Evolutionary conservation across 306 rosid species (phyloP).

Genomic region (Citrullus mucosospermus): DNA sequence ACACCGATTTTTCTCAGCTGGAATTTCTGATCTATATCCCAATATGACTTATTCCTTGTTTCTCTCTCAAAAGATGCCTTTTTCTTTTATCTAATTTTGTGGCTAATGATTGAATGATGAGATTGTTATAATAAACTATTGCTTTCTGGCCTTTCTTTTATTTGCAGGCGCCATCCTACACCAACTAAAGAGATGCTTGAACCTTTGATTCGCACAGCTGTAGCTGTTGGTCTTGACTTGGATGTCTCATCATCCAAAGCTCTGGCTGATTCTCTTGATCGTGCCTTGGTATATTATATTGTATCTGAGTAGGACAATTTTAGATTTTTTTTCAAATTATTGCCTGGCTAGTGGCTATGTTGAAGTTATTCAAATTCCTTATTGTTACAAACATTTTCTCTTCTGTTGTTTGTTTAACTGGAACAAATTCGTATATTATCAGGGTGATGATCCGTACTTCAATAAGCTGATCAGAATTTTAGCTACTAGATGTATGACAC

Average conservation of each 20-base stretch:
- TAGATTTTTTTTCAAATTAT: neutral
- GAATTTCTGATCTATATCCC: neutral
- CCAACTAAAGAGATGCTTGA: constrained; percentile 96
- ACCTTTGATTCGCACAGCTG: constrained; percentile 78
- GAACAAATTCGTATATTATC: constrained; percentile 11
- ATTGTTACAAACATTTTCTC: neutral
- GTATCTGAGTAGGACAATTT: neutral
- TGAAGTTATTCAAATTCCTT: neutral
- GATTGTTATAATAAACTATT: neutral
- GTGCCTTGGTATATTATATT: constrained; percentile 55
- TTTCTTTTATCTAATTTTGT: neutral
- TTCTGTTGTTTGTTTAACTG: neutral
- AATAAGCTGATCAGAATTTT: constrained; percentile 84
- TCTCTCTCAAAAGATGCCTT: neutral
- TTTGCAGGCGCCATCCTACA: constrained; percentile 79
- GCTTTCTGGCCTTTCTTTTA: neutral
- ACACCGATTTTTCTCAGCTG: neutral
- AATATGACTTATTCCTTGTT: neutral
- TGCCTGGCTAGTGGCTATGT: neutral
- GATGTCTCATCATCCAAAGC: constrained; percentile 85
- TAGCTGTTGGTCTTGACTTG: constrained; percentile 81
- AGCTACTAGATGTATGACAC: constrained; percentile 96
- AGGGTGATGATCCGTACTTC: constrained; percentile 95
- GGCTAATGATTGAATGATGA: neutral
- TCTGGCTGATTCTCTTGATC: constrained; percentile 94